Conservation (phyloP, 306 rosid species). For the Rubus idaeus region DNA sequence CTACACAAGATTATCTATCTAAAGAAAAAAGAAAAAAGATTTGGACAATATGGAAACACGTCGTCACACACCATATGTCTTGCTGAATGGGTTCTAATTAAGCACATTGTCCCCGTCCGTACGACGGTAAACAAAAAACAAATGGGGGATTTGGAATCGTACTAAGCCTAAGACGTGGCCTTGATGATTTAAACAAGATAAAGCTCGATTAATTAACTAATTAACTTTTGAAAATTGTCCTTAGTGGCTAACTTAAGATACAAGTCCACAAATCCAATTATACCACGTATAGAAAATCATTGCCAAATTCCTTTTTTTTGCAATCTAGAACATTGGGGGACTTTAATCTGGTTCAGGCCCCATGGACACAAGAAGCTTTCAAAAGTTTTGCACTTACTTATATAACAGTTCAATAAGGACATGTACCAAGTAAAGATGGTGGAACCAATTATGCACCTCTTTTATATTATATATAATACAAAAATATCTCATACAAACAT, state of each 20-base stretch:
- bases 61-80: slow-evolving; percentile 26
- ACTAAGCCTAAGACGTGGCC: slow-evolving; percentile 47
- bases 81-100: slow-evolving; percentile 34
- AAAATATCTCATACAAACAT: slow-evolving; percentile 27
- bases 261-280: slow-evolving; percentile 33
- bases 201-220: slow-evolving; percentile 15
- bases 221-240: slow-evolving; percentile 38
- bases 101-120: slow-evolving; percentile 46
- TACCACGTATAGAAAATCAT: slow-evolving; percentile 43
- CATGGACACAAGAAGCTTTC: slow-evolving; percentile 60
- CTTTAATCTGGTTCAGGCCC: slow-evolving; percentile 65
- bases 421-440: slow-evolving; percentile 28
- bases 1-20: not conserved
- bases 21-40: not conserved
- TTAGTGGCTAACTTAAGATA: slow-evolving; percentile 48
- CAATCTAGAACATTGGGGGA: slow-evolving; percentile 61
- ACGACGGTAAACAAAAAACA: slow-evolving; percentile 52
- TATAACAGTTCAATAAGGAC: slow-evolving; percentile 27
- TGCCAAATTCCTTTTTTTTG: slow-evolving; percentile 33
- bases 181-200: slow-evolving; percentile 35
- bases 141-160: slow-evolving; percentile 37
- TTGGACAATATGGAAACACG: slow-evolving; percentile 21
- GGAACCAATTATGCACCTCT: slow-evolving; percentile 56
- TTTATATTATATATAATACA: slow-evolving; percentile 25
- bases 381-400: slow-evolving; percentile 32